Evolutionary conservation across 768 basidiomycete genomes (phyloP), one percentile per base, ranked within the genome.

Genomic region (Mycena venus): DNA sequence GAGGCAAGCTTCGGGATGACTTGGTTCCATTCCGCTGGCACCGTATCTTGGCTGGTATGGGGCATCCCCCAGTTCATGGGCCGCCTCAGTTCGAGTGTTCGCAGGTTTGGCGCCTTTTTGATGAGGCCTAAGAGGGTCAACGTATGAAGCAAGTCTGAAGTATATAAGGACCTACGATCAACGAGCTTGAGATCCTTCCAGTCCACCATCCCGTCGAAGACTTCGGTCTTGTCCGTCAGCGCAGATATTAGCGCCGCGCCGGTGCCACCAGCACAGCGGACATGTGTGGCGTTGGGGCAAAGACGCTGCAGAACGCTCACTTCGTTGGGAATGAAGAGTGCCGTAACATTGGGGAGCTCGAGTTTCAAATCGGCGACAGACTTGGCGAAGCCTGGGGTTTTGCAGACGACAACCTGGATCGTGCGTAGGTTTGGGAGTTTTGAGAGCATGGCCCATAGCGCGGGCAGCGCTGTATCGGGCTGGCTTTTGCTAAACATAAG

Each of bases 231-330:
- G n/a, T 32, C 4, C 25, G 69, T 68, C 70, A 75, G 36, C 21
- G 38, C 66, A 23, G 70, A 68, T 10, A 72, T n/a, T 42, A 73
- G 38, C 4, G 71, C 15, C 7, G 59, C 34, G 12, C 74, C 74
- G 15, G 12, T 17, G 25, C 74, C 74, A 17, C 70, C 70, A 15
- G 56, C 58, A 27, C 74, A 72, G 32, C 69, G 55, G 25, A 75
- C 32, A 29, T 75, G 74, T 23, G 64, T 67, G 15, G 70, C 69
- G 58, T 75, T 71, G n/a, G 74, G 74, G 44, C 74, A 75, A 17
- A 75, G 55, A 2, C 49, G 38, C 38, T 70, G 68, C 7, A 75
- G 29, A 8, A 67, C 40, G 42, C 59, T 67, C 34, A 17, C 70
- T 5, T 60, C 21, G 25, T 1, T 56, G 32, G 70, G 64, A 12